These are phyloP conservation scores for Lithospermum erythrorhizon DNA, from an alignment of 257 asterid species.

Conservation along the genomic window DNA sequence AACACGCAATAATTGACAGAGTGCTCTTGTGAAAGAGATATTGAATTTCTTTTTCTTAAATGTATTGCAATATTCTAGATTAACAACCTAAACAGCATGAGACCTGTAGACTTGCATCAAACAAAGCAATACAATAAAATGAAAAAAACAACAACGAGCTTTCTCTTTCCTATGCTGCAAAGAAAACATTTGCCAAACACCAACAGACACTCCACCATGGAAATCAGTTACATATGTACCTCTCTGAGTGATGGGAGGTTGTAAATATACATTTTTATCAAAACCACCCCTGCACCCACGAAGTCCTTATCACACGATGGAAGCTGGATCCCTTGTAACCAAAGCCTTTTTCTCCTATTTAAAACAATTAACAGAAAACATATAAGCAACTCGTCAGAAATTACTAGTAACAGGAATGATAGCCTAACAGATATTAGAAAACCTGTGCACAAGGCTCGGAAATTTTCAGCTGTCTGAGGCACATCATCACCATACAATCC, in stretches of 20 bases:
- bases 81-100: neutral
- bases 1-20: neutral
- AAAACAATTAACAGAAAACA: slow-evolving; percentile 5
- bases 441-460: slow-evolving; percentile 97
- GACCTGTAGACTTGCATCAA: neutral
- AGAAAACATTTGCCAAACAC: neutral
- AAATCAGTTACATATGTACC: no score
- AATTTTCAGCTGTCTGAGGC: slow-evolving; percentile 89
- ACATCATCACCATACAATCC: slow-evolving; percentile 94
- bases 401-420: neutral
- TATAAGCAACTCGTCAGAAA: neutral
- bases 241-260: no score
- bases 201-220: neutral
- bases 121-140: no score
- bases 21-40: neutral
- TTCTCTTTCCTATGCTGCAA: neutral
- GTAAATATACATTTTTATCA: slow-evolving; percentile 70
- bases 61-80: neutral
- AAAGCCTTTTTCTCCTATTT: slow-evolving; percentile 87
- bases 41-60: neutral
- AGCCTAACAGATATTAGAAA: neutral
- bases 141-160: neutral
- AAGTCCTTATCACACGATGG: slow-evolving; percentile 94
- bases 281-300: slow-evolving; percentile 99
- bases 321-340: slow-evolving; percentile 82